Base-by-base conservation (phyloP, 805 yeast genomes). In the Kodamaea fukazawae region DNA sequence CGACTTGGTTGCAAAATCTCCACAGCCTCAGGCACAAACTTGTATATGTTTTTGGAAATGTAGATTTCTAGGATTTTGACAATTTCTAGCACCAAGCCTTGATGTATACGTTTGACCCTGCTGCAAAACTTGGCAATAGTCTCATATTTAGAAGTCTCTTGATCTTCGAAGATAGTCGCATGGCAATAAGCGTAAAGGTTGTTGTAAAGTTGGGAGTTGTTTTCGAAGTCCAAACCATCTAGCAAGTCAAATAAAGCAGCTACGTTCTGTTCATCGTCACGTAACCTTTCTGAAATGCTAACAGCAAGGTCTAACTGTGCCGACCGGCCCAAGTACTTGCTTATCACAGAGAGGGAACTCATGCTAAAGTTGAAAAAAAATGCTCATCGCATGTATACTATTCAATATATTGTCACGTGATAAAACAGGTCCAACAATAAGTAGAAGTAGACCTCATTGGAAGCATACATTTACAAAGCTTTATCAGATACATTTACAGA, bases 201-300 rank as follows among this genome's bases (percentile, higher is more conserved):
- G 34, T 15, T 5, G 35, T 39, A 35, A 20, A 44, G 20, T 22
- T 37, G 41, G 22, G 10, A 17, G 25, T 37, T 16, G 2, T 31
- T 12, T 9, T 34, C 12, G 29, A 41, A 40, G 30, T 55, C 54
- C 13, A 57, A 46, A 6, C 46, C 55, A 11, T 53, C 56, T 12
- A 61, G 37, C 7, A 63, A 43, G 18, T 63, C 67, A 45, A 54
- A 52, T 27, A 64, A 50, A 10, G 54, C 50, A 4, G 30, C 38
- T 3, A 55, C 37, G 29, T 50, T 49, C 3, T 50, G 58, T 3
- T 47, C 41, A 14, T 44, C 35, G 14, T 41, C 42, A 3, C 34
- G 32, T 10, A 61, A 43, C 10, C 45, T 45, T 9, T 36, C 17
- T 1, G 61, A 49, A 12, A 61, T 42, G 9, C 41, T 45, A 4